Evolutionary conservation across 2,329 filamentous ascomycete genomes (phyloP), one percentile per base, ranked within the genome.

Genomic region (Claviceps sp.): DNA sequence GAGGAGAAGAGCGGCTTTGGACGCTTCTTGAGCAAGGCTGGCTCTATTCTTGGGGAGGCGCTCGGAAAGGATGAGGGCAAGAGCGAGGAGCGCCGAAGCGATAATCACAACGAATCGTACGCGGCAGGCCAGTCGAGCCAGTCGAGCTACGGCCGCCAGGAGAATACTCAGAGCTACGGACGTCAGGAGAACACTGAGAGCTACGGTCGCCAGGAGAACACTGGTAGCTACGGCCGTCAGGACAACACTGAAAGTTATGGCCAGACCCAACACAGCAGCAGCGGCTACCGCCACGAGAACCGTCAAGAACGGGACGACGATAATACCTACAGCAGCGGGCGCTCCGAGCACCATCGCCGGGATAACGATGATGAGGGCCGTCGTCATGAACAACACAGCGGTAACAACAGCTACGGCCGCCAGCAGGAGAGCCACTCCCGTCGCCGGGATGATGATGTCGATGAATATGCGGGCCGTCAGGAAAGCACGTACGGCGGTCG

Each of bases 21-120:
- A 34, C 82, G 84, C 24, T 70, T 95, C 44, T 72, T 95, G 13
- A 84, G 82, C 51, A 80, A 82, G 37, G 84, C 86, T 34, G 77
- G 77, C 38, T 80, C 79, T 41, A 69, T 90, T 16, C 75, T 94
- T 8, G 79, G 82, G 11, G 76, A 77, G 13, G 76, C 75, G 14
- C 77, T 85, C 50, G 72, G 73, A 49, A 70, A 72, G 38, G 72
- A 81, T 46, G 79, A 80, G 60, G 71, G 68, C 47, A 77, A 75
- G 57, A 70, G 72, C 51, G 24, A 34, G 42, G 72, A 72, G 57
- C 69, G 76, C 53, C 72, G 73, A 37, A 75, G 79, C 44, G 73
- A 75, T 41, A 67, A 77, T 6, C 78, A 85, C 40, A 67, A 77
- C 6, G 78, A 85, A 52, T 80, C 79, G 22, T 79, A 81, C 64